Percentiles rank a stretch among this genome's conserved stretches.
Evolutionary conservation across 176 grass and related monocot genomes (phyloP).

Genomic region (Eleusine indica): DNA sequence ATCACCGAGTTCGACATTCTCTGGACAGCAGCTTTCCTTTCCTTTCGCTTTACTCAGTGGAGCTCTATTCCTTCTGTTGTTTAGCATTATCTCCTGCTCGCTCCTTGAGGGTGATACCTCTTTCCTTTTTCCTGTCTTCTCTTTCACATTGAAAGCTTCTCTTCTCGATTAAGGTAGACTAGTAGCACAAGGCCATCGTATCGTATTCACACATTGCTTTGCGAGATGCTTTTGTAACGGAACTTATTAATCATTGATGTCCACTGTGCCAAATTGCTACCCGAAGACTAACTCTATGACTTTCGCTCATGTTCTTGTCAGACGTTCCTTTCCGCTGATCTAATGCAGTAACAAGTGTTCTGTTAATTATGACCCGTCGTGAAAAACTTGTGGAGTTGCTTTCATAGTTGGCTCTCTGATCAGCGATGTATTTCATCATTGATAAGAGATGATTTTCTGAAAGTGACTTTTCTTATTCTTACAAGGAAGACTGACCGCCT

Average conservation of each 20-base stretch:
- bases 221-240: conserved; percentile 34
- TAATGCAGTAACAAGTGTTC: conserved; percentile 22
- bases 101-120: conserved; percentile 11
- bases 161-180: conserved; percentile 14
- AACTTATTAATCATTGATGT: conserved; percentile 25
- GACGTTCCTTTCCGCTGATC: conserved; percentile 6
- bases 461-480: conserved; percentile 17
- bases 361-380: background rate
- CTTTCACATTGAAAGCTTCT: conserved; percentile 42
- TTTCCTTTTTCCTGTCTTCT: conserved; percentile 13
- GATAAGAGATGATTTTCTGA: conserved; percentile 23
- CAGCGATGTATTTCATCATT: conserved; percentile 1
- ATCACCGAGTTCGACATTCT: conserved; percentile 2
- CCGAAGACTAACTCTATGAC: conserved; percentile 7
- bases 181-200: conserved; percentile 1
- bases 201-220: conserved; percentile 19
- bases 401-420: background rate
- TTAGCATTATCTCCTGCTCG: conserved; percentile 27
- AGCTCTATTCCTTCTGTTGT: conserved; percentile 30
- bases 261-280: conserved; percentile 15
- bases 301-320: conserved; percentile 29
- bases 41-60: conserved; percentile 52
- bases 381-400: conserved; percentile 10
- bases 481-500: background rate
- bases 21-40: conserved; percentile 26